Evolutionary conservation across 768 basidiomycete species (phyloP), one percentile per base, ranked within the genome.

Genomic region (Artomyces pyxidatus): DNA sequence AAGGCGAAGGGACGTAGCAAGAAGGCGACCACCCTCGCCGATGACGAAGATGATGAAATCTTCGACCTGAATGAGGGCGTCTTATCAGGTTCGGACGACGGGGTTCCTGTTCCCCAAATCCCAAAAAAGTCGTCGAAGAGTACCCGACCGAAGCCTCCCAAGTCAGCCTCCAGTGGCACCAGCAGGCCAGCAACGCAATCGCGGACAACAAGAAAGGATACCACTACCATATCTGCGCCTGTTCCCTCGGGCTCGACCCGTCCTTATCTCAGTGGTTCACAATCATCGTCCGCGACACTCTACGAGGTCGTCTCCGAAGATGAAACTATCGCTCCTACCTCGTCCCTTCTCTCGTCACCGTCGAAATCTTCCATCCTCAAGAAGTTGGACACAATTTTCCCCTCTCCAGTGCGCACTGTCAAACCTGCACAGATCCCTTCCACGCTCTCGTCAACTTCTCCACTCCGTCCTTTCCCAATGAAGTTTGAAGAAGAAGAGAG

Each of bases 161-260:
- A 35, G 32, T 35, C 32, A 14, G 32, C 32, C 4, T 6, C 44
- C 4, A 40, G 32, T 14, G 25, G 42, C 11, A 46, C 26, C 9
- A 29, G 53, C 22, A 55, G 49, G 27, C 56, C 49, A 29, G 59
- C 59, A 35, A 52, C 48, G 3, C 30, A 9, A 27, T 47, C 7
- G 35, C 32, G 37, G 49, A 27, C 58, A 46, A n/a, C n/a, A n/a
- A n/a, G n/a, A n/a, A n/a, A n/a, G n/a, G n/a, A n/a, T n/a, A n/a
- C n/a, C n/a, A n/a, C n/a, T n/a, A n/a, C n/a, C n/a, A n/a, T n/a
- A n/a, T n/a, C n/a, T n/a, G n/a, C n/a, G n/a, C n/a, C n/a, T n/a
- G n/a, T n/a, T n/a, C n/a, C n/a, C n/a, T n/a, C n/a, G n/a, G n/a
- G n/a, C n/a, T n/a, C n/a, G n/a, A n/a, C n/a, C n/a, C n/a, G n/a